Percentiles rank a stretch among this genome's conserved stretches.
Evolutionary conservation across 306 rosid species (phyloP).

Genomic region (Biancaea sappan): DNA sequence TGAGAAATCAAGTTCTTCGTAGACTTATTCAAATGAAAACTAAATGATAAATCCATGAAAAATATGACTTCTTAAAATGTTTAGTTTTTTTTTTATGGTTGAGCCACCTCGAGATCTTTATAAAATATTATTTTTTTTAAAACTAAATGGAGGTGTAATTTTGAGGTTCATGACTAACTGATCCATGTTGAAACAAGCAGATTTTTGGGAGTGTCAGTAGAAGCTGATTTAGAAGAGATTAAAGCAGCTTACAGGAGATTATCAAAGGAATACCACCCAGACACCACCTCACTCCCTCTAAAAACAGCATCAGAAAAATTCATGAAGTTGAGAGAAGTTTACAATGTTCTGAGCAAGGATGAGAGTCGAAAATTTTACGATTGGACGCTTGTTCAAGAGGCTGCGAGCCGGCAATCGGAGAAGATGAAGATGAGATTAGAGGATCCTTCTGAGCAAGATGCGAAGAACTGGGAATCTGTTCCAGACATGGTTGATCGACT

Average conservation of each 20-base stretch:
- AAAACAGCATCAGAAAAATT: conserved; percentile 80
- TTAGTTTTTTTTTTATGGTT: too few species aligned
- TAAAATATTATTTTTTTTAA: neutral
- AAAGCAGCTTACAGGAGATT: conserved; percentile 76
- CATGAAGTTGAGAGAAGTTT: conserved; percentile 71
- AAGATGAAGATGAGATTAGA: conserved; percentile 70
- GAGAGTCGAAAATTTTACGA: conserved; percentile 78
- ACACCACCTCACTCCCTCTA: conserved; percentile 93
- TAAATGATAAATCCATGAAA: too few species aligned
- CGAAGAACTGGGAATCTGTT: conserved; percentile 52
- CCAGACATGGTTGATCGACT: conserved; percentile 88
- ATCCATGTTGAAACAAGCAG: conserved; percentile 39
- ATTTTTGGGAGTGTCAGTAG: conserved; percentile 75
- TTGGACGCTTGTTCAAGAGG: conserved; percentile 92
- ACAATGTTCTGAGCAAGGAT: conserved; percentile 63
- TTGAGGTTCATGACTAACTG: neutral
- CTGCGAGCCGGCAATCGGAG: conserved; percentile 76
- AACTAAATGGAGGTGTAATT: neutral
- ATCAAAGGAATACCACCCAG: conserved; percentile 95
- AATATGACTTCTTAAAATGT: too few species aligned
- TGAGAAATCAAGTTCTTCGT: too few species aligned
- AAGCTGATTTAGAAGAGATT: conserved; percentile 76
- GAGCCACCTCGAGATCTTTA: too few species aligned
- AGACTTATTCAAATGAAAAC: too few species aligned
- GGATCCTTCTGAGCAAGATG: conserved; percentile 61